phyloP scores from a whole-genome alignment of 2,329 filamentous ascomycete genomes.

The Boeremia lycopersici region DNA sequence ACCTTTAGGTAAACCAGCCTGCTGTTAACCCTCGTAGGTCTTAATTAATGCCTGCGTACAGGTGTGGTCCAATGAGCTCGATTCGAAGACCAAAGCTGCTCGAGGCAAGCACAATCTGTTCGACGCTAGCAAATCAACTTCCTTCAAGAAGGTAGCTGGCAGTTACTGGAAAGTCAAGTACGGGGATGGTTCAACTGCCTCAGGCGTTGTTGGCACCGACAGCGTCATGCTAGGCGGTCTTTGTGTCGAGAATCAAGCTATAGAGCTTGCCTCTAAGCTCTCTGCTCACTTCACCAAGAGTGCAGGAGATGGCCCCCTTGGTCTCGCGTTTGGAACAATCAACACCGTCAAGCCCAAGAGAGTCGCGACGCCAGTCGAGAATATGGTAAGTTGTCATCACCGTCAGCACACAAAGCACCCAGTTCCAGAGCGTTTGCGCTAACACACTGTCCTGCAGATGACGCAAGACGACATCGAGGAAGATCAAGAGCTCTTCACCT shows the following conservation, averaged over 20 bases:
- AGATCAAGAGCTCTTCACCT: constrained; percentile 65
- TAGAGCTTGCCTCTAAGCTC: constrained; percentile 66
- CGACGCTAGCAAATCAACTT: constrained; percentile 44
- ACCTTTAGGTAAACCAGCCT: constrained; percentile 58
- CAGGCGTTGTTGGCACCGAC: constrained; percentile 68
- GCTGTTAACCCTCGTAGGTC: neutral
- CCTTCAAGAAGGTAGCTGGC: constrained; percentile 49
- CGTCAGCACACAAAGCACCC: neutral
- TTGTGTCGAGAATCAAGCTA: constrained; percentile 63
- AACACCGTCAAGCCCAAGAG: constrained; percentile 59
- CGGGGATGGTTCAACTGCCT: constrained; percentile 66
- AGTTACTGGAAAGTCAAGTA: constrained; percentile 66
- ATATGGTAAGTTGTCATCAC: constrained; percentile 40
- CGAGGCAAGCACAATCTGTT: constrained; percentile 63
- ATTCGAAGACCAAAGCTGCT: constrained; percentile 49
- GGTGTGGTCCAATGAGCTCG: constrained; percentile 34
- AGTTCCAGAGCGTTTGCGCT: too few species aligned
- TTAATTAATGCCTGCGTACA: constrained; percentile 6
- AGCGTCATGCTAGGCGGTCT: constrained; percentile 64
- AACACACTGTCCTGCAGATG: constrained; percentile 45
- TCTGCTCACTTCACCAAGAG: constrained; percentile 59
- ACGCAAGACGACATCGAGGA: constrained; percentile 59
- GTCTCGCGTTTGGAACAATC: constrained; percentile 63
- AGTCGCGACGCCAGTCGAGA: constrained; percentile 64
- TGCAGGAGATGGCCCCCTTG: constrained; percentile 63